These are phyloP conservation scores for Penicillium longicatenatum DNA, from an alignment of 495 filamentous ascomycete genomes.

Conservation along the genomic window DNA sequence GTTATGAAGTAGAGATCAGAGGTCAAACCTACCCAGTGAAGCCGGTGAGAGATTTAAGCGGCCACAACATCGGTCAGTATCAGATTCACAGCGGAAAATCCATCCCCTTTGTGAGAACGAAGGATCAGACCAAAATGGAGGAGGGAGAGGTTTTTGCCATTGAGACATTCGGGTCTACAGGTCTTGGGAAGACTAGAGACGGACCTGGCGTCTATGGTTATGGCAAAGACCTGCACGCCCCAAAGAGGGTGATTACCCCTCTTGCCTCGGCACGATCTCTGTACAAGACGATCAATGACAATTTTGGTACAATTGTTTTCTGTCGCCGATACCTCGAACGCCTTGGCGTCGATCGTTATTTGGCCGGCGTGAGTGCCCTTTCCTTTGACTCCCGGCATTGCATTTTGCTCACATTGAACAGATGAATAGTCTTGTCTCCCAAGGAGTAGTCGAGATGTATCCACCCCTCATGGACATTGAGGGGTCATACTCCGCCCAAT, in stretches of 20 bases:
- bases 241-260: slow-evolving; percentile 47
- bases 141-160: slow-evolving; percentile 67
- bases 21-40: slow-evolving; percentile 60
- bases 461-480: slow-evolving; percentile 54
- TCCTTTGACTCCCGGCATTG: not conserved
- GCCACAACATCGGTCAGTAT: slow-evolving; percentile 62
- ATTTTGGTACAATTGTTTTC: slow-evolving; percentile 65
- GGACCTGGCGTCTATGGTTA: slow-evolving; percentile 51
- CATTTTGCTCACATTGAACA: slow-evolving; percentile 17
- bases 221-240: slow-evolving; percentile 53
- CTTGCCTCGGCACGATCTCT: slow-evolving; percentile 60
- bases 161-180: slow-evolving; percentile 66
- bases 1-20: slow-evolving; percentile 62
- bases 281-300: slow-evolving; percentile 61
- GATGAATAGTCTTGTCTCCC: slow-evolving; percentile 54
- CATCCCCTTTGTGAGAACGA: slow-evolving; percentile 62
- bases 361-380: slow-evolving; percentile 53
- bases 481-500: slow-evolving; percentile 62
- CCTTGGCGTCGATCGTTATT: slow-evolving; percentile 60
- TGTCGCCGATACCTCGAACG: slow-evolving; percentile 65
- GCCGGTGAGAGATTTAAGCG: slow-evolving; percentile 56
- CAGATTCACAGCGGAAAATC: slow-evolving; percentile 63
- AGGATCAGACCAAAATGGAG: slow-evolving; percentile 64
- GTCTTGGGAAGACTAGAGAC: slow-evolving; percentile 48
- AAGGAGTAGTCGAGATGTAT: slow-evolving; percentile 57